Base-by-base conservation (phyloP, 208 protist genomes). In the Vickermania ingenoplastis region DNA sequence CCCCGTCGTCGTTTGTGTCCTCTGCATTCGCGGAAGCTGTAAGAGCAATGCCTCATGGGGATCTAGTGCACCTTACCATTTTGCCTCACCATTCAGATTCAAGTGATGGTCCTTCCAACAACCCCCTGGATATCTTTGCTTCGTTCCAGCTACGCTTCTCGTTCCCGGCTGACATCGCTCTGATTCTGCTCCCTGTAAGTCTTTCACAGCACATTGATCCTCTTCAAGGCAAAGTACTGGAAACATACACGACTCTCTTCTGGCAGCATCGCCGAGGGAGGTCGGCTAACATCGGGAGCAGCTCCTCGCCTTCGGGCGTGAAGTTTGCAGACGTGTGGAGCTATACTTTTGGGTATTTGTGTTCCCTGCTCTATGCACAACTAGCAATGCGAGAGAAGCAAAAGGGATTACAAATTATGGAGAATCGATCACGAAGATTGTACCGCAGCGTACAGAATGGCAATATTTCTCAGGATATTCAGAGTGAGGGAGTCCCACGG, bases 301-400 rank as follows among this genome's bases (percentile, higher is more conserved):
- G 7, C n/a, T 53, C 3, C 61, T 31, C 7, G 27, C 5, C 25
- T 41, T 21, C 11, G 7, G 54, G 59, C 11, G n/a, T 69, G 11
- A 30, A 29, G 3, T 61, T 76, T 30, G 54, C 62, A 0, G 83
- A 89, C 57, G 71, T 77, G 25, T 94, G 88, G 84, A 91, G 83
- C 59, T 80, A 76, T 67, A 60, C 72, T 3, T 94, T 94, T 67
- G 88, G 84, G 2, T 90, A 91, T 63, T 61, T 83, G 31, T 94
- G 88, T 63, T 76, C 82, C 7, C 73, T 94, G 17, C 75, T 83
- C 62, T 91, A 88, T 61, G 71, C 81, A 5, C 79, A 83, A 54
- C 63, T 85, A 25, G 73, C 74, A 17, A 69, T 94, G 53, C 74
- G 68, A 14, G 74, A 78, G 41, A 72, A 85, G 26, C 79, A 81